Percentiles rank a stretch among this genome's conserved stretches.
Conservation (phyloP, 805 yeast genomes). For the Soucietia sequanensis region DNA sequence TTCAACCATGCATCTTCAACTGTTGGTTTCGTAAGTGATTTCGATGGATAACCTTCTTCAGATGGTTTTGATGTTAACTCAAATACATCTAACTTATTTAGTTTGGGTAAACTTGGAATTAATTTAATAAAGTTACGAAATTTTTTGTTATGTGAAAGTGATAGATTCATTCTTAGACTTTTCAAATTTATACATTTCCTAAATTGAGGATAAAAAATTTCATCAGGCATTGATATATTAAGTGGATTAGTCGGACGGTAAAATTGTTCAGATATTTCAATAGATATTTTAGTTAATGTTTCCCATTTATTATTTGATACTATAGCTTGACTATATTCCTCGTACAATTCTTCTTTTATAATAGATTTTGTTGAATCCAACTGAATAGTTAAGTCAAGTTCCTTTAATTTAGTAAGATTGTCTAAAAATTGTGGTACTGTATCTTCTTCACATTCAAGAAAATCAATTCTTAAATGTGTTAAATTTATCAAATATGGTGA, state of each 20-base stretch:
- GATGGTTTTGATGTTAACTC: too few species aligned
- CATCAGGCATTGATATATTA: constrained; percentile 22
- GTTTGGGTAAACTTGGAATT: constrained; percentile 7
- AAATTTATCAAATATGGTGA: constrained; percentile 23
- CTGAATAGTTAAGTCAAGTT: constrained; percentile 41
- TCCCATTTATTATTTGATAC: constrained; percentile 6
- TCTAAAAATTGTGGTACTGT: constrained; percentile 36
- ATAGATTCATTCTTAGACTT: constrained; percentile 42
- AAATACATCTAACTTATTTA: constrained; percentile 19
- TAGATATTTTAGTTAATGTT: constrained; percentile 30
- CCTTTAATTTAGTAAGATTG: constrained; percentile 19
- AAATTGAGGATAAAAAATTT: constrained; percentile 11
- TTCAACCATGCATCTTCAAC: constrained; percentile 57
- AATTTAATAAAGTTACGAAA: constrained; percentile 19
- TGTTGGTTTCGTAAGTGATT: constrained; percentile 54
- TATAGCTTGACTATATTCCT: constrained; percentile 17
- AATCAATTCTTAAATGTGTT: constrained; percentile 34
- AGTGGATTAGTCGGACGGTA: constrained; percentile 19
- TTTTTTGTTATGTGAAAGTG: constrained; percentile 7
- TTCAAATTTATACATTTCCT: constrained; percentile 17
- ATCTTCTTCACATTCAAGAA: constrained; percentile 41
- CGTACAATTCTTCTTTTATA: constrained; percentile 8
- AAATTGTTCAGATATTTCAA: constrained; percentile 42
- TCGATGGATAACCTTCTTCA: constrained; percentile 54
- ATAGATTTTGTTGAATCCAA: constrained; percentile 30